Evolutionary conservation across 352 stramenopile species (phyloP).

Genomic region (Phytopythium litorale): DNA sequence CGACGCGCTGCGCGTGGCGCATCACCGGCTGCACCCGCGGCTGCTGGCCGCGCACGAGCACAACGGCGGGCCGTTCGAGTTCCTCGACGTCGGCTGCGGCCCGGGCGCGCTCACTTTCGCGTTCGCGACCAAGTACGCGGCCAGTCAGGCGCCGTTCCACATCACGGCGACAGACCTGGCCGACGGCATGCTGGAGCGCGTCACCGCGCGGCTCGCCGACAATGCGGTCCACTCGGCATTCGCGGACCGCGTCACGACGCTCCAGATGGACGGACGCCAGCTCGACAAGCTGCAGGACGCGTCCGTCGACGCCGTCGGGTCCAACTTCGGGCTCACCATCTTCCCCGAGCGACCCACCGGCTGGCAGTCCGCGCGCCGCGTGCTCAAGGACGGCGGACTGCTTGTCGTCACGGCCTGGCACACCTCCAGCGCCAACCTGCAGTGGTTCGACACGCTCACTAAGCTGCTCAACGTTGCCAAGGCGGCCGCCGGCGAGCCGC

Average conservation of each 20-base stretch:
- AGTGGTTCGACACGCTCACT: conserved; percentile 28
- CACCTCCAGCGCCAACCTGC: conserved; percentile 30
- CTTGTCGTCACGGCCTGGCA: conserved; percentile 40
- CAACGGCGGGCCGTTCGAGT: conserved; percentile 7
- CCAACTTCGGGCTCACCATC: conserved; percentile 40
- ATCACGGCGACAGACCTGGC: conserved; percentile 41
- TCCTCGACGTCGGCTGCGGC: conserved; percentile 32
- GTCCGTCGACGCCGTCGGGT: conserved; percentile 31
- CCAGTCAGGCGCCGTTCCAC: conserved; percentile 5
- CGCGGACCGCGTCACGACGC: conserved; percentile 20
- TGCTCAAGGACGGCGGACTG: conserved; percentile 27
- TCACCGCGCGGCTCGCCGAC: conserved; percentile 20
- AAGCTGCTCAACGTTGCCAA: conserved; percentile 22
- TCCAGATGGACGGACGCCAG: conserved; percentile 34
- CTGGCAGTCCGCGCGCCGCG: conserved; percentile 25
- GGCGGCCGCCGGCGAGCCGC: conserved; percentile 2
- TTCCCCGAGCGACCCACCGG: conserved; percentile 31
- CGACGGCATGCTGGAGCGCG: conserved; percentile 33
- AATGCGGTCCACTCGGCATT: conserved; percentile 13
- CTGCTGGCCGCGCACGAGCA: not conserved
- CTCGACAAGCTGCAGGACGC: conserved; percentile 24
- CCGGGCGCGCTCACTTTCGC: conserved; percentile 30
- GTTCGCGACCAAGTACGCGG: conserved; percentile 24
- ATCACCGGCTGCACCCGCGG: conserved; percentile 5
- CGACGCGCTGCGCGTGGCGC: conserved; percentile 26